Evolutionary conservation across 164 flowering plant genomes (phyloP), one percentile per base, ranked within the genome.

Genomic region (Warburgia ugandensis): DNA sequence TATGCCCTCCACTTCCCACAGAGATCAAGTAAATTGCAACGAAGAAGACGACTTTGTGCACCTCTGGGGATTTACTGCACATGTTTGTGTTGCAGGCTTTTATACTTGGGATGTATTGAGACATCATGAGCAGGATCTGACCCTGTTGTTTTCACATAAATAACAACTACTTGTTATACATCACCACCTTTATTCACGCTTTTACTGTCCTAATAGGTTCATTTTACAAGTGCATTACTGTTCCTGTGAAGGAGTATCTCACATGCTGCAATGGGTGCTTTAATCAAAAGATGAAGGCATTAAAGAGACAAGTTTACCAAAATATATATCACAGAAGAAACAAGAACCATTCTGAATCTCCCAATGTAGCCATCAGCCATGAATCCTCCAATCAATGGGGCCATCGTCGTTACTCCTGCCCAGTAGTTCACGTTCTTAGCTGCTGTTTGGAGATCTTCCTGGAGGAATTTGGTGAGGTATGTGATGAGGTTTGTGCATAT

Each of bases 291-390:
- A n/a, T n/a, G n/a, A n/a, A n/a, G n/a, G n/a, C n/a, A n/a, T n/a
- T n/a, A n/a, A n/a, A n/a, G n/a, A n/a, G n/a, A n/a, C n/a, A n/a
- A 30, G 29, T 7, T 60, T 80, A 86, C 97, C 82, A 79, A 3
- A 39, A 88, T 67, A 58, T 86, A 90, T 27, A 90, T 13, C 43
- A 76, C 14, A 14, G 84, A 63, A 4, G 95, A 69, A 29, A 55
- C 39, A 0, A 90, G 55, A 20, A 86, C 81, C 5, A 76, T 73
- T 10, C 29, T 54, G 75, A 75, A 90, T 14, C 94, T 77, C 52
- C 95, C 94, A 6, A 80, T 35, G 61, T 81, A 86, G 20, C 88
- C 78, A 58, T 90, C 97, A 5, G 97, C 97, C 2, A 90, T n/a
- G n/a, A n/a, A n/a, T n/a, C n/a, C 11, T 27, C 97, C 95, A 28